Base-by-base conservation (phyloP, 768 basidiomycete species). In the Galerina marginata region DNA sequence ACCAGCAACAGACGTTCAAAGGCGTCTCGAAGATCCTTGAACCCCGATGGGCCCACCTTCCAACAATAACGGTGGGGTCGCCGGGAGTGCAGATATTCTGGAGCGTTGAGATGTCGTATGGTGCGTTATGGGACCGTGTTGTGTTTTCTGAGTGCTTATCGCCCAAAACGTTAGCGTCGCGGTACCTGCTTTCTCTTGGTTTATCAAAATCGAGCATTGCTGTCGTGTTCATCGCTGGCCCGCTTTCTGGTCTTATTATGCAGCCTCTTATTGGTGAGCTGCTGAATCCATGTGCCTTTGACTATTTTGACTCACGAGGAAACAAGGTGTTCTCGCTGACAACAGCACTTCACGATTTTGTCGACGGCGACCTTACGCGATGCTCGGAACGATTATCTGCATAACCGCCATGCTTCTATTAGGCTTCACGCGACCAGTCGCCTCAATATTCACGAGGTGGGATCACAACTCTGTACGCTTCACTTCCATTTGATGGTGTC, bases 21-120 rank as follows among this genome's bases (percentile, higher is more conserved):
- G 90, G 90, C 16, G 75, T 79, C 26, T 79, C 91, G 0, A 81
- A 76, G 58, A 85, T 94, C 26, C 64, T 82, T 6, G 92, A 92
- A 0, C 93, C 93, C 0, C 63, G 68, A 61, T 92, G 88, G 87
- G 70, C 83, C 0, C 86, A 84, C 48, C 73, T 91, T 29, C 90
- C 91, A 1, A 79, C 82, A 2, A 73, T 96, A 40, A 96, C 94
- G 0, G 68, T 95, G 6, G 91, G 92, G 0, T 75, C 96, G 53
- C 74, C 93, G 3, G 95, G 95, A 6, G 87, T 96, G 0, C 92
- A 93, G 71, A 86, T 94, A 61, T 85, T 96, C 48, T 97, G 96
- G 96, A 91, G 90, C 1, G 89, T 96, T 11, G 95, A 97, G 69
- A 95, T 97, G 93, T 90, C 92, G 0, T 95, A 96, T 63, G 93